Conservation (phyloP, 441 rosid genomes). For the Codiaeum variegatum region DNA sequence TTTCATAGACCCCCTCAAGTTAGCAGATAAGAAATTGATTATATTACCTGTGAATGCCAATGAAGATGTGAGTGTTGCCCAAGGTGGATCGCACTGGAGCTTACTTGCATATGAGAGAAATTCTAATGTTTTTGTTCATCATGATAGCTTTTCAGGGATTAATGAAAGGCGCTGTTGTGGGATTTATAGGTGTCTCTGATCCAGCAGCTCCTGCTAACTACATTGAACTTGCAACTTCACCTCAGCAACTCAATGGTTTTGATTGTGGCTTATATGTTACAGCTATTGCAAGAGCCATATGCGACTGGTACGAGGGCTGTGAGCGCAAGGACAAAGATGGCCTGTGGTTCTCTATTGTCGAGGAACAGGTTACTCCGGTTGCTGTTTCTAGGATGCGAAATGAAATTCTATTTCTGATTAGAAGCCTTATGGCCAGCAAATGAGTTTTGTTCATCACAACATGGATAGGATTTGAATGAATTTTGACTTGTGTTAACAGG, state of each 20-base stretch:
- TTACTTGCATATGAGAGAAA: conserved; percentile 55
- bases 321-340: conserved; percentile 28
- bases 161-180: conserved; percentile 38
- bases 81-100: conserved; percentile 92
- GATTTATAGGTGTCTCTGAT: conserved; percentile 33
- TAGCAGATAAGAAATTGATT: conserved; percentile 46
- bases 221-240: conserved; percentile 45
- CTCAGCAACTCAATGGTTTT: conserved; percentile 60
- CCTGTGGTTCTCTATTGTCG: conserved; percentile 60
- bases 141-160: conserved; percentile 50
- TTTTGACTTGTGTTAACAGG: not conserved
- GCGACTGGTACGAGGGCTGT: conserved; percentile 42
- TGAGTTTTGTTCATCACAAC: not conserved
- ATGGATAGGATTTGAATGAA: not conserved
- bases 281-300: conserved; percentile 54
- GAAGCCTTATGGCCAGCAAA: conserved; percentile 33
- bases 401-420: conserved; percentile 55
- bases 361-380: conserved; percentile 48
- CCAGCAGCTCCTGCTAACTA: conserved; percentile 28
- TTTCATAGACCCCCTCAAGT: conserved; percentile 50
- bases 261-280: conserved; percentile 70
- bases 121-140: conserved; percentile 65
- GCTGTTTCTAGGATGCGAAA: conserved; percentile 40
- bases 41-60: conserved; percentile 78
- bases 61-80: conserved; percentile 52